These are phyloP conservation scores for Malus sieversii DNA, from an alignment of 306 rosid genomes.

Conservation along the genomic window DNA sequence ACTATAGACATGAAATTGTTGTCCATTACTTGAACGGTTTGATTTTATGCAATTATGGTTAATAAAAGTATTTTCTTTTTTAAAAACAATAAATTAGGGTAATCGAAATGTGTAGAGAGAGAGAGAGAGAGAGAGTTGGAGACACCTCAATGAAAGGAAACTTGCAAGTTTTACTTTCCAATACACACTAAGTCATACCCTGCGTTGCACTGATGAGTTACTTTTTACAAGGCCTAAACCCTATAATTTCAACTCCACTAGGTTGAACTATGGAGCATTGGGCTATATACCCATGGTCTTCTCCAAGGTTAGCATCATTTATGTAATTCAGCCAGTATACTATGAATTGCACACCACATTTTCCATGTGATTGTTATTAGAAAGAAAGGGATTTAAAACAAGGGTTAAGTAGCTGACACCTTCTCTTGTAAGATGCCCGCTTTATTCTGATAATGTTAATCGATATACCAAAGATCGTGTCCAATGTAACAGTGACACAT, in stretches of 20 bases:
- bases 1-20: background rate
- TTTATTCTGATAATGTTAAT: slow-evolving; percentile 60
- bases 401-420: slow-evolving; percentile 36
- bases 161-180: background rate
- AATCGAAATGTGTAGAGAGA: background rate
- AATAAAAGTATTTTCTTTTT: background rate
- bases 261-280: background rate
- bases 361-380: slow-evolving; percentile 1
- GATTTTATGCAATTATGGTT: background rate
- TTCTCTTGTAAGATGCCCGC: slow-evolving; percentile 36
- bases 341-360: background rate
- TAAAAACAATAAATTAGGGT: background rate
- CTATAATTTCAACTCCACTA: background rate
- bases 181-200: background rate
- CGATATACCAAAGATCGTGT: slow-evolving; percentile 52
- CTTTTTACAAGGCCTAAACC: background rate
- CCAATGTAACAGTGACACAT: slow-evolving; percentile 38
- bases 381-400: slow-evolving; percentile 8
- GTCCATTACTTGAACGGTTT: background rate
- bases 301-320: background rate
- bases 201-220: background rate
- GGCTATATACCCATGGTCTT: background rate
- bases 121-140: background rate
- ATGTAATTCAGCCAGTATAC: background rate
- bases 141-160: background rate